Evolutionary conservation across 78 protist genomes (phyloP).

Genomic region (Parvularia atlantis): DNA sequence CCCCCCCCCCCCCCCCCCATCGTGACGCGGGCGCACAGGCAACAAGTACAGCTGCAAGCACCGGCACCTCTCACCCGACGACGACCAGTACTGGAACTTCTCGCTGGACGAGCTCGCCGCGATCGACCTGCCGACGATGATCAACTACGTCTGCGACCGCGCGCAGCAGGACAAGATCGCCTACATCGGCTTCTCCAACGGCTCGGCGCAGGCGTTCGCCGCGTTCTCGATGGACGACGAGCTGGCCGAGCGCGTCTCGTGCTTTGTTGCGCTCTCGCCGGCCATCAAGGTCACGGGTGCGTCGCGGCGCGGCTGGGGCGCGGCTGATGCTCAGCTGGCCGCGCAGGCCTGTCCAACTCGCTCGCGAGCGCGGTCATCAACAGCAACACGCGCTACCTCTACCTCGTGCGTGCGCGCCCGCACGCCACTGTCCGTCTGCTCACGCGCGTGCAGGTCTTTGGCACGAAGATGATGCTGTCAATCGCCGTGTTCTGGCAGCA

Average conservation of each 20-base stretch:
- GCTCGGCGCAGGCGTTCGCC: conserved; percentile 58
- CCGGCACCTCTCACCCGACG: too few species aligned
- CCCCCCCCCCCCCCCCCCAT: too few species aligned
- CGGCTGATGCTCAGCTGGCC: too few species aligned
- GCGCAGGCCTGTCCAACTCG: background rate
- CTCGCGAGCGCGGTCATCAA: background rate
- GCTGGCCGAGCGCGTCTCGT: background rate
- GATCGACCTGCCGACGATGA: conserved; percentile 32
- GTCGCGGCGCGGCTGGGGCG: too few species aligned
- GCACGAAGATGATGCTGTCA: background rate
- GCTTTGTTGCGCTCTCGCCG: conserved; percentile 10
- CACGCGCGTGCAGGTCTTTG: background rate
- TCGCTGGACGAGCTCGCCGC: background rate
- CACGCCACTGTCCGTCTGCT: background rate
- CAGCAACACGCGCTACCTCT: background rate
- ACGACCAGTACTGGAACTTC: too few species aligned
- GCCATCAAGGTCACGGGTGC: background rate
- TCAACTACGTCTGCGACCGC: conserved; percentile 15
- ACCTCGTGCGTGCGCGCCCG: background rate
- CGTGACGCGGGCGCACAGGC: too few species aligned
- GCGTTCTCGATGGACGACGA: conserved; percentile 19
- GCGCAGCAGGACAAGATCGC: conserved; percentile 13
- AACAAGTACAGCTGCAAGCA: too few species aligned
- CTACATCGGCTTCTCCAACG: conserved; percentile 62
- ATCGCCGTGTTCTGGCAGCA: background rate